Conservation (phyloP, 148 eudicot genomes). For the Rhododendron kiyosumense region DNA sequence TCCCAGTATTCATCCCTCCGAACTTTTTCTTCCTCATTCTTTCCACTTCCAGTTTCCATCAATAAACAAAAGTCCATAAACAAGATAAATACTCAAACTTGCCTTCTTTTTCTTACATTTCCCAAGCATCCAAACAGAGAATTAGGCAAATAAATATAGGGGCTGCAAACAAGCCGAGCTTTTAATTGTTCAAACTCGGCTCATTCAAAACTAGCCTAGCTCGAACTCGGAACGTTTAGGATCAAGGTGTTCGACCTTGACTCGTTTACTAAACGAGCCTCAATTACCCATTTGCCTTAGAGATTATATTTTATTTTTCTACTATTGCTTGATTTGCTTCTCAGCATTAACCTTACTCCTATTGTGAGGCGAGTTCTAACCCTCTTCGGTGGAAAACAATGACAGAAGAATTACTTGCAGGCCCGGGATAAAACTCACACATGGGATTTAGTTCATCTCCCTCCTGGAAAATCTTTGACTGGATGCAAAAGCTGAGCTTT, state of each 20-base stretch:
- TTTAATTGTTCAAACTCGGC: not conserved
- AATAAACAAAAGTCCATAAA: not conserved
- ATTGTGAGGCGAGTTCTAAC: too few species aligned
- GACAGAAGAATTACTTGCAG: too few species aligned
- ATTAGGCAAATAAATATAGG: not conserved
- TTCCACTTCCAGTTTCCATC: not conserved
- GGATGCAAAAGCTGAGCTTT: not conserved
- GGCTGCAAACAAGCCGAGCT: not conserved
- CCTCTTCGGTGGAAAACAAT: too few species aligned
- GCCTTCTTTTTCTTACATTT: not conserved
- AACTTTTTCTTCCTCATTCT: not conserved
- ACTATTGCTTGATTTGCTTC: too few species aligned
- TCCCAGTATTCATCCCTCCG: not conserved
- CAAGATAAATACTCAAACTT: not conserved
- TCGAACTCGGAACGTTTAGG: not conserved
- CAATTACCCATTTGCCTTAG: too few species aligned
- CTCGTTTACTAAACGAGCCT: not conserved
- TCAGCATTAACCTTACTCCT: too few species aligned
- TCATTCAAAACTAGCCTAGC: not conserved
- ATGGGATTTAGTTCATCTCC: too few species aligned
- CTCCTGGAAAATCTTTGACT: too few species aligned
- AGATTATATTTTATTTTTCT: too few species aligned
- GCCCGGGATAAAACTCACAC: too few species aligned
- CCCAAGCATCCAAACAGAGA: not conserved
- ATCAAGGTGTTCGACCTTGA: not conserved